Base-by-base conservation (phyloP, 2,329 filamentous ascomycete species). In the Cryphonectria nitschkei region DNA sequence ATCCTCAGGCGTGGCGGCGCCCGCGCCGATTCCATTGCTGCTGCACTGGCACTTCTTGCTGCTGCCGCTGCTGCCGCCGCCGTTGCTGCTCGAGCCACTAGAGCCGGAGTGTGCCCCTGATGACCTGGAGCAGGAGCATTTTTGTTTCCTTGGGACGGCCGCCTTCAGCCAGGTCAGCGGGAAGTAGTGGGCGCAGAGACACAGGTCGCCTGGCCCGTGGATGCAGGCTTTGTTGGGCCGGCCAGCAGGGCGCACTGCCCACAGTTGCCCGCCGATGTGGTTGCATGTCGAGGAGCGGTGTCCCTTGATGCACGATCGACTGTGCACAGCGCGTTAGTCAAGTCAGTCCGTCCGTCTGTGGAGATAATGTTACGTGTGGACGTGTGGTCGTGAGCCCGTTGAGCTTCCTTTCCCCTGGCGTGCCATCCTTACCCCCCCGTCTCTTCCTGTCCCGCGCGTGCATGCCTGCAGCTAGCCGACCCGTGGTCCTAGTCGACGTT, bases 241-340 rank as follows among this genome's bases (percentile, higher is more conserved):
- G 26, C 91, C 91, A 22, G 91, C 91, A 76, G 93, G 93, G 73
- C 90, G 87, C 22, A 93, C 91, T 32, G 89, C 71, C 71, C 71
- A 73, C 4, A 73, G 26, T 11, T 69, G 71, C 6, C 71, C 71
- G 58, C 71, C 71, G 22, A 73, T 67, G 64, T 93, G 91, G 64
- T 87, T 90, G 80, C 91, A 93, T 83, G 92, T 92, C 67, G 91
- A 92, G 41, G 91, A 93, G 76, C 91, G 89, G 80, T 93, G 91
- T 70, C 91, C 91, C 76, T 91, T 89, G 75, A 93, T 93, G 79
- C 91, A 93, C 77, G 91, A 90, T 84, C 89, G 89, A 80, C 91
- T 93, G 75, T 64, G 34, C 14, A 43, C 41, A 9, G 63, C 39
- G 67, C 13, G 71, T 72, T 22, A 72, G 71, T 63, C 14, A 64